Evolutionary conservation across 257 asterid species (phyloP), one percentile per base, ranked within the genome.

Genomic region (Forsythia suspensa): DNA sequence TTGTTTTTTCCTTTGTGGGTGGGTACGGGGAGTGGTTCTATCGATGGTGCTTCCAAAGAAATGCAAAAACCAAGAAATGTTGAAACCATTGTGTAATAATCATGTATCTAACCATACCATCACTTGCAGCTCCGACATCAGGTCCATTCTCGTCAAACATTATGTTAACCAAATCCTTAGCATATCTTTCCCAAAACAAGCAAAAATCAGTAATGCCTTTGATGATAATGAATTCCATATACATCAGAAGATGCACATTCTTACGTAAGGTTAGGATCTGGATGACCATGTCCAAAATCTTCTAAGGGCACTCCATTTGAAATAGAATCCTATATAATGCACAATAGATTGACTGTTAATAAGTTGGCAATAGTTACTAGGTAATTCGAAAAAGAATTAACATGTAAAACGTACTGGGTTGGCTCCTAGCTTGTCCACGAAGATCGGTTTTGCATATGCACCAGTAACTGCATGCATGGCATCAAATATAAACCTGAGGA

Each of bases 381-480:
- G 52, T 16, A 34, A 51, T 79, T 36, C 57, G 38, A 39, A 42
- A 40, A 21, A 78, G 51, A 24, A 15, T 18, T 63, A 46, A 84
- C 42, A 6, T 20, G 46, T 11, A 61, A 80, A 73, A 83, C 92
- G 73, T 90, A 94, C 99, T 57, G 76, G 80, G 88, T 85, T 84
- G 77, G 97, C 98, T 87, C 97, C 97, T 73, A 96, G 90, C 87
- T 91, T 94, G 88, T 94, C 99, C 81, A 94, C 97, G 76, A 92
- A 92, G 66, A 94, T 96, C 52, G 99, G 99, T 57, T 94, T 85
- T 73, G 98, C 99, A 84, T 96, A 96, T 78, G 99, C 97, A 79
- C 99, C 98, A 24, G 99, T 91, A 51, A 96, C 98, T 66, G 99
- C 99, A 85, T 94, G 98, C 99, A 96, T 96, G 83, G 98, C 97